These are phyloP conservation scores for Dothidotthia symphoricarpi DNA, from an alignment of 2,329 filamentous ascomycete species.

Conservation along the genomic window DNA sequence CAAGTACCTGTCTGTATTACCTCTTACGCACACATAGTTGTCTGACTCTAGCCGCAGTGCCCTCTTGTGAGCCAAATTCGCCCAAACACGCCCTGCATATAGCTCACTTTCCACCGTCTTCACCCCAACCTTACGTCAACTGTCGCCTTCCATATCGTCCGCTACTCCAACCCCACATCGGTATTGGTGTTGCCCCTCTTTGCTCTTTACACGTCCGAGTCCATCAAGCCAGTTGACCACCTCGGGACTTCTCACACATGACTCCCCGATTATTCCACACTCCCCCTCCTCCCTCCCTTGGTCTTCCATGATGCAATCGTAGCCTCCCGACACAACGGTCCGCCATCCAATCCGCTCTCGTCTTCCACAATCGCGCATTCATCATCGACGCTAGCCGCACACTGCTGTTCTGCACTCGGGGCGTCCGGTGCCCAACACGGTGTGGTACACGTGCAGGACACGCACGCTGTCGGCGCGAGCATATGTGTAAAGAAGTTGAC, in stretches of 20 bases:
- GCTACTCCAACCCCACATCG: too few species aligned
- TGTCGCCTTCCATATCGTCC: too few species aligned
- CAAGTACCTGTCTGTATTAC: too few species aligned
- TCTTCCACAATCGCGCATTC: conserved; percentile 12
- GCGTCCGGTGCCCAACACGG: conserved; percentile 1
- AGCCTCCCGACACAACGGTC: conserved; percentile 22
- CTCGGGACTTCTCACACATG: not conserved
- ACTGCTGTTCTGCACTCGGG: not conserved
- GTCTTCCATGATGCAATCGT: conserved; percentile 22
- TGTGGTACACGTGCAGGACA: conserved; percentile 11
- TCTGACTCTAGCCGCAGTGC: too few species aligned
- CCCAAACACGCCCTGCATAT: too few species aligned
- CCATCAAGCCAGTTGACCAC: too few species aligned
- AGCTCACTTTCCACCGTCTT: too few species aligned
- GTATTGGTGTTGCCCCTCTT: too few species aligned
- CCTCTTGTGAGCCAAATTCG: too few species aligned
- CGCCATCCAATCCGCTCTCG: conserved; percentile 18
- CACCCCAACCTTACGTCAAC: too few species aligned
- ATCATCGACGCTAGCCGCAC: conserved; percentile 11
- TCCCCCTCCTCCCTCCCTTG: conserved; percentile 3
- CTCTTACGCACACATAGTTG: too few species aligned
- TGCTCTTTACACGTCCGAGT: too few species aligned
- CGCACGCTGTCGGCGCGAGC: conserved; percentile 15
- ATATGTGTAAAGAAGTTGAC: conserved; percentile 13
- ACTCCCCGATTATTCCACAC: conserved; percentile 11